These are phyloP conservation scores for Pterocarpus santalinus DNA, from an alignment of 306 rosid genomes.

Conservation along the genomic window DNA sequence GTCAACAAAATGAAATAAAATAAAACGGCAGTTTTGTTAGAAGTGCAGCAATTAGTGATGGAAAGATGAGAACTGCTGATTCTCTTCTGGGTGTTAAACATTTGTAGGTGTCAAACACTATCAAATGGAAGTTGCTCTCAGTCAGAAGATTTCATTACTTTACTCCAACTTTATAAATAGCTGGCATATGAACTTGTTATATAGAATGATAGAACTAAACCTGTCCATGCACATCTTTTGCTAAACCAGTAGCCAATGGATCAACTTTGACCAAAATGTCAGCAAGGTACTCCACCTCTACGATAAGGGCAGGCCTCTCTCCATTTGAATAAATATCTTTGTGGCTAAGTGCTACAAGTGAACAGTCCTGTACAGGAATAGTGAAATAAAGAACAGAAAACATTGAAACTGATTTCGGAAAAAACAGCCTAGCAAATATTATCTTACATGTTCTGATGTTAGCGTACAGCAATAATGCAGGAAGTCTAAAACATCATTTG, in stretches of 20 bases:
- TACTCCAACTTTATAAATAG: neutral
- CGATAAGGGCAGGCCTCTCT: slow-evolving; percentile 66
- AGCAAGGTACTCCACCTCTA: slow-evolving; percentile 88
- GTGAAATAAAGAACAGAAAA: slow-evolving; percentile 30
- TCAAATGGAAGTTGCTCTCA: slow-evolving; percentile 13
- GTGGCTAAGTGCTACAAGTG: slow-evolving; percentile 78
- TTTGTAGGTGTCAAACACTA: slow-evolving; percentile 2
- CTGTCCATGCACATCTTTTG: slow-evolving; percentile 99
- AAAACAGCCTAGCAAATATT: neutral
- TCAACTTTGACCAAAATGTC: slow-evolving; percentile 78
- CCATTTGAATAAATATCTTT: slow-evolving; percentile 72
- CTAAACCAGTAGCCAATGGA: slow-evolving; percentile 93
- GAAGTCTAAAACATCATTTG: slow-evolving; percentile 82
- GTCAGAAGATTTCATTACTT: neutral
- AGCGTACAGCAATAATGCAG: slow-evolving; percentile 86
- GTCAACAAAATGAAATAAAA: slow-evolving; percentile 4
- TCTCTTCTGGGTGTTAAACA: neutral
- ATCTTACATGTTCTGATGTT: slow-evolving; percentile 80
- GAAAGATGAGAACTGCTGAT: too few relatives aligned
- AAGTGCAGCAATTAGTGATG: neutral
- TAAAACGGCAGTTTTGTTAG: neutral
- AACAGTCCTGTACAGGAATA: slow-evolving; percentile 70
- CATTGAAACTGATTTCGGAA: neutral
- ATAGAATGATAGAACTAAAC: slow-evolving; percentile 51
- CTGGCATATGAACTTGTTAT: slow-evolving; percentile 13